A percentile compares a stretch with the other conserved stretches of the same genome.
phyloP scores from a whole-genome alignment of 2,329 filamentous ascomycete species.

The Phyllosticta capitalensis region DNA sequence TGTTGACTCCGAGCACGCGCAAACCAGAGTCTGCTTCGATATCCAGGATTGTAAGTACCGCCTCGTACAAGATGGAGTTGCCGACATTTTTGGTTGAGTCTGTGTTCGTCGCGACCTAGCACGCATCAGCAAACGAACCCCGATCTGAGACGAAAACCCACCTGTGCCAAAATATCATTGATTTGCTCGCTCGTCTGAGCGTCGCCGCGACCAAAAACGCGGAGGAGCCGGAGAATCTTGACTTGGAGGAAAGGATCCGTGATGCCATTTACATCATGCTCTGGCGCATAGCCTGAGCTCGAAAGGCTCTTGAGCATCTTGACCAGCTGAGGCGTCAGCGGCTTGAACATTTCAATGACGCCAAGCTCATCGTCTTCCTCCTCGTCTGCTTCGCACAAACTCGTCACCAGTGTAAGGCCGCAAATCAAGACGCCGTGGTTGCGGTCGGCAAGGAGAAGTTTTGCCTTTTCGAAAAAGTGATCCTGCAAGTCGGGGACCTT shows the following conservation, averaged over 20 bases:
- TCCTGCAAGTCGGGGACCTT: conserved; percentile 97
- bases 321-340: conserved; percentile 74
- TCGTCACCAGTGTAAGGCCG: conserved; percentile 81
- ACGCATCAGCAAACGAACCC: conserved; percentile 13
- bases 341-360: conserved; percentile 82
- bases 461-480: conserved; percentile 91
- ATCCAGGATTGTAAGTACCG: conserved; percentile 91
- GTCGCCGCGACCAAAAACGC: conserved; percentile 81
- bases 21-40: conserved; percentile 96
- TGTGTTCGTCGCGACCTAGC: conserved; percentile 82
- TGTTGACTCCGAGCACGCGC: conserved; percentile 91
- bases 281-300: conserved; percentile 90
- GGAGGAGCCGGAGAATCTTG: conserved; percentile 80
- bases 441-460: conserved; percentile 76
- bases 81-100: conserved; percentile 98
- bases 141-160: conserved; percentile 8
- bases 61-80: conserved; percentile 95
- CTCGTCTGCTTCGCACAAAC: conserved; percentile 90
- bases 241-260: conserved; percentile 97
- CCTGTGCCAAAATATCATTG: conserved; percentile 91
- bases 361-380: conserved; percentile 83
- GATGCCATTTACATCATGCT: conserved; percentile 96
- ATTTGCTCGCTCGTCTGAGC: conserved; percentile 87
- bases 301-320: conserved; percentile 86
- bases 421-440: conserved; percentile 95